Conservation (phyloP, 2,329 filamentous ascomycete genomes). For the Chrysosporium queenslandicum region DNA sequence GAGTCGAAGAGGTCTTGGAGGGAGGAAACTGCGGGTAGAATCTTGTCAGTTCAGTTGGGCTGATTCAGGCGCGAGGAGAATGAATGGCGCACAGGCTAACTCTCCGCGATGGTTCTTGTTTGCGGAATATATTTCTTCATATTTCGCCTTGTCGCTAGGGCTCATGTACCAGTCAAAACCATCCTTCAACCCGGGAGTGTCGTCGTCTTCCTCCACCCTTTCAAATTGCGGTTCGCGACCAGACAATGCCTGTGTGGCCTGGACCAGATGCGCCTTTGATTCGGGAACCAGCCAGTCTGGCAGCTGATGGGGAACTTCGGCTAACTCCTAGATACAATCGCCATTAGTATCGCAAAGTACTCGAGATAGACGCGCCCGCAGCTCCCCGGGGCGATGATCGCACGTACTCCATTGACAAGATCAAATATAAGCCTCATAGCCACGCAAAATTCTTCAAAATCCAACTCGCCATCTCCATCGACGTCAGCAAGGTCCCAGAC, state of each 20-base stretch:
- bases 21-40: conserved; percentile 51
- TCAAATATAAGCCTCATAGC: conserved; percentile 98
- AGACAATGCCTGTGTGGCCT: conserved; percentile 68
- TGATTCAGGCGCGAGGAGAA: not conserved
- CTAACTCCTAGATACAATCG: conserved; percentile 57
- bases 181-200: conserved; percentile 76
- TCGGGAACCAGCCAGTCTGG: conserved; percentile 97
- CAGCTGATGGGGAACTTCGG: conserved; percentile 72
- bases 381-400: not conserved
- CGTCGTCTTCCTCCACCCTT: conserved; percentile 65
- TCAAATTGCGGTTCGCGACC: conserved; percentile 76
- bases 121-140: conserved; percentile 93
- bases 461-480: conserved; percentile 91
- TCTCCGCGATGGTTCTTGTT: conserved; percentile 82
- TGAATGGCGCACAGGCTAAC: conserved; percentile 57
- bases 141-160: conserved; percentile 79
- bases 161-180: conserved; percentile 99
- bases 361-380: conserved; percentile 8
- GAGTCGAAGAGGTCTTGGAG: conserved; percentile 73
- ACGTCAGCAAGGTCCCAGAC: conserved; percentile 98
- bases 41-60: conserved; percentile 5
- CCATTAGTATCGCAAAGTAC: not conserved
- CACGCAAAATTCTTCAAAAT: conserved; percentile 99
- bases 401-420: conserved; percentile 75
- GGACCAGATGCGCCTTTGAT: conserved; percentile 82